Conservation (phyloP, 2,329 filamentous ascomycete species). For the Macrophomina pseudophaseolina region DNA sequence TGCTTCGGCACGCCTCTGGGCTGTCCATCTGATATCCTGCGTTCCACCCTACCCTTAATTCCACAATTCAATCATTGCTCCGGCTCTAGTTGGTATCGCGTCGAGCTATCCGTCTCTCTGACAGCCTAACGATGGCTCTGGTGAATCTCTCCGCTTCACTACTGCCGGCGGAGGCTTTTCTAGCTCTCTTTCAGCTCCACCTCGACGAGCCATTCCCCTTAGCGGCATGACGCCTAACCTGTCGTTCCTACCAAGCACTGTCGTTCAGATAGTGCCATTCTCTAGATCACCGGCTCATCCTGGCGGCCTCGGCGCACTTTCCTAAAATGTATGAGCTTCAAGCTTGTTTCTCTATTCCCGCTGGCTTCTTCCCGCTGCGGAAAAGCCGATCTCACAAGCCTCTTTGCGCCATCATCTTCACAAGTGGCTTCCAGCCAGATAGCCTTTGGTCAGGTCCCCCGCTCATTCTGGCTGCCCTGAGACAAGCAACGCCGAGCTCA, state of each 20-base stretch:
- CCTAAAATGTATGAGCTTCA: background rate
- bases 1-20: background rate
- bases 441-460: too few species aligned
- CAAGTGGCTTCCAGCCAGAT: too few species aligned
- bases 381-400: too few species aligned
- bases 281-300: background rate
- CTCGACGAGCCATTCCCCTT: background rate
- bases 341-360: too few species aligned
- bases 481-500: too few species aligned
- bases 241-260: background rate
- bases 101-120: background rate
- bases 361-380: too few species aligned
- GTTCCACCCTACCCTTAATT: background rate
- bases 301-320: background rate
- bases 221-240: background rate
- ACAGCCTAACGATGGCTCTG: background rate
- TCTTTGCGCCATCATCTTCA: too few species aligned
- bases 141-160: background rate
- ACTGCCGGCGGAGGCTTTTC: background rate
- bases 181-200: background rate
- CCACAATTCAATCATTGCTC: background rate
- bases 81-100: background rate
- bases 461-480: too few species aligned
- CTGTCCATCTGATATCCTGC: background rate
- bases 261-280: background rate